Percentiles rank a stretch among this genome's conserved stretches.
These are phyloP conservation scores for Wickerhamiella brachini DNA, from an alignment of 805 yeast genomes.

Conservation along the genomic window DNA sequence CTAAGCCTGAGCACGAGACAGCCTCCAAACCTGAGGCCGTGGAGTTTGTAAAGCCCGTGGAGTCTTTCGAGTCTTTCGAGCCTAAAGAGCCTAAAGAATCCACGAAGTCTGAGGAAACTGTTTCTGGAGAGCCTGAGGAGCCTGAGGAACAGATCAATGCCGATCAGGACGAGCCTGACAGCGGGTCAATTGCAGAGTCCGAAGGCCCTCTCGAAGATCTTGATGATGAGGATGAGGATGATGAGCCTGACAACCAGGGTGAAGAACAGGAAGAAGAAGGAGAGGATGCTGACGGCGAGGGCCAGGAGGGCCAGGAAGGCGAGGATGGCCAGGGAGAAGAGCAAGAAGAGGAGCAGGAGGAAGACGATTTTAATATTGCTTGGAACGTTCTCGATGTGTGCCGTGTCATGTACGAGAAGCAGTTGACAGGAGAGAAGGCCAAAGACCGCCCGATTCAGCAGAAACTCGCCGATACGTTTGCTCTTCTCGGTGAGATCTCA, in stretches of 20 bases:
- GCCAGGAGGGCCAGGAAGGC: slow-evolving; percentile 10
- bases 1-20: not conserved
- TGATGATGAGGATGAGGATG: slow-evolving; percentile 20
- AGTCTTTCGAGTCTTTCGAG: slow-evolving; percentile 6
- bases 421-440: slow-evolving; percentile 25
- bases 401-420: slow-evolving; percentile 45
- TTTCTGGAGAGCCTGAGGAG: slow-evolving; percentile 25
- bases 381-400: slow-evolving; percentile 58
- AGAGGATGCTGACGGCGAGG: slow-evolving; percentile 20
- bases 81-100: slow-evolving; percentile 4
- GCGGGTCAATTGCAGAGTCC: slow-evolving; percentile 14
- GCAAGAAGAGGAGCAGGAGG: slow-evolving; percentile 31
- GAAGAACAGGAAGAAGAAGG: slow-evolving; percentile 17
- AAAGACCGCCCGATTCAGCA: slow-evolving; percentile 27
- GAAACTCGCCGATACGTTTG: slow-evolving; percentile 61
- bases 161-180: slow-evolving; percentile 22
- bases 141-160: too few relatives aligned
- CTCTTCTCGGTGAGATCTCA: slow-evolving; percentile 77
- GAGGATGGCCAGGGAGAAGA: slow-evolving; percentile 9
- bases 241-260: slow-evolving; percentile 13
- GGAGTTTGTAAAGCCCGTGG: slow-evolving; percentile 19
- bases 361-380: slow-evolving; percentile 70
- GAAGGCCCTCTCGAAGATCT: slow-evolving; percentile 9
- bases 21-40: slow-evolving; percentile 13
- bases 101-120: slow-evolving; percentile 24